Conservation (phyloP, 306 rosid species). For the Pachyrhizus erosus region DNA sequence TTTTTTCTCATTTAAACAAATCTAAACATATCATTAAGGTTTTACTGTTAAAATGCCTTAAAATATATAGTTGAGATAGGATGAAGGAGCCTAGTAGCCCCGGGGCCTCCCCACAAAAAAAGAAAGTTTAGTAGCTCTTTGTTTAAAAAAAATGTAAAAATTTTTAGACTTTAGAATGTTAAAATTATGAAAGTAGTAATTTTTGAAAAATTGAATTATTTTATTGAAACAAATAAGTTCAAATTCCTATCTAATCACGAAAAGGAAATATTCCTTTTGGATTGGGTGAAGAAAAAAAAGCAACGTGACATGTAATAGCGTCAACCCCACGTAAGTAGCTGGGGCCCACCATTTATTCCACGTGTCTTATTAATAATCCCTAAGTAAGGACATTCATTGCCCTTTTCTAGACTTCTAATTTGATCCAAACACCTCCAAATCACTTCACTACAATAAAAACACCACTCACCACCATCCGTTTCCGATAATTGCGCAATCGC, state of each 20-base stretch:
- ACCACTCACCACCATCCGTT: not conserved
- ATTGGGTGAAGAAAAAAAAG: not conserved
- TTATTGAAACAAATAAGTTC: not conserved
- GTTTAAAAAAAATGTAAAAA: too few species aligned
- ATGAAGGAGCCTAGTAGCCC: too few species aligned
- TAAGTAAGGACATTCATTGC: not conserved
- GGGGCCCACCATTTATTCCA: not conserved
- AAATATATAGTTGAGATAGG: not conserved
- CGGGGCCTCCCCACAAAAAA: too few species aligned
- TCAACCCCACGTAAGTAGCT: conserved; percentile 3
- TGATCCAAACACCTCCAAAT: conserved; percentile 6
- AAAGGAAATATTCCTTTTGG: not conserved
- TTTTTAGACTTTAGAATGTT: not conserved
- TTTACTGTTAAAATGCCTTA: not conserved
- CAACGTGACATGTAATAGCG: not conserved
- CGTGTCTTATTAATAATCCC: not conserved
- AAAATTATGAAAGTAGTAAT: not conserved
- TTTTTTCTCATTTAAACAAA: too few species aligned
- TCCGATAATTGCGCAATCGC: not conserved
- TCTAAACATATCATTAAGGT: too few species aligned
- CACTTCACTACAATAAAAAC: not conserved
- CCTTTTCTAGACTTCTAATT: conserved; percentile 3
- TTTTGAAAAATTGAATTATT: not conserved
- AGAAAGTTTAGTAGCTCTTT: too few species aligned
- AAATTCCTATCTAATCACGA: not conserved